These are phyloP conservation scores for Hsuehochloa calcarea DNA, from an alignment of 176 grass and related monocot genomes.

Conservation along the genomic window DNA sequence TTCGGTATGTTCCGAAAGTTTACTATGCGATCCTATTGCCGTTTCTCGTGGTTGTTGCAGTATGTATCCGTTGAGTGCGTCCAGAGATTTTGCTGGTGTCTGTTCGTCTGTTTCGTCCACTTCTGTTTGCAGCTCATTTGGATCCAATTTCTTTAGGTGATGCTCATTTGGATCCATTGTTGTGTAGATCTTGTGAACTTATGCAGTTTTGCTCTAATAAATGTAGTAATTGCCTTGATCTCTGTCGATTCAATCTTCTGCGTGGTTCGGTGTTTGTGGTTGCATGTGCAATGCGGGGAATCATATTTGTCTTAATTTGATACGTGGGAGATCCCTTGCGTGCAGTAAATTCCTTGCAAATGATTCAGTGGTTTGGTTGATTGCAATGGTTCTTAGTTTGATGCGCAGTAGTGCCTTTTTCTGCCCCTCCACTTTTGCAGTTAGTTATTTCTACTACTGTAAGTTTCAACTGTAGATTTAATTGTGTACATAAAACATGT, in stretches of 20 bases:
- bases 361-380: background rate
- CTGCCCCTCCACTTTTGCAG: background rate
- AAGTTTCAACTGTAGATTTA: conserved; percentile 6
- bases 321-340: background rate
- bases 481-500: background rate
- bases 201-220: background rate
- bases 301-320: background rate
- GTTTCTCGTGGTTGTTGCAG: background rate
- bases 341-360: background rate
- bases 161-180: conserved; percentile 8
- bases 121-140: conserved; percentile 19
- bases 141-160: background rate
- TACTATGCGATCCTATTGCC: background rate
- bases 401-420: background rate
- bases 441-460: background rate
- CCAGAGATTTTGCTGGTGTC: background rate
- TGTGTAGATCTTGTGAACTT: background rate
- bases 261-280: background rate
- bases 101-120: conserved; percentile 4
- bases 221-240: background rate
- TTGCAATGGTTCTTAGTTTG: background rate
- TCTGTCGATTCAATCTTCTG: background rate
- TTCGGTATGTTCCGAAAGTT: background rate
- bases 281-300: background rate
- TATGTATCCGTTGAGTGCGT: background rate